Percentiles rank a stretch among this genome's conserved stretches.
Conservation (phyloP, 805 yeast genomes). For the Suhomyces sp. region DNA sequence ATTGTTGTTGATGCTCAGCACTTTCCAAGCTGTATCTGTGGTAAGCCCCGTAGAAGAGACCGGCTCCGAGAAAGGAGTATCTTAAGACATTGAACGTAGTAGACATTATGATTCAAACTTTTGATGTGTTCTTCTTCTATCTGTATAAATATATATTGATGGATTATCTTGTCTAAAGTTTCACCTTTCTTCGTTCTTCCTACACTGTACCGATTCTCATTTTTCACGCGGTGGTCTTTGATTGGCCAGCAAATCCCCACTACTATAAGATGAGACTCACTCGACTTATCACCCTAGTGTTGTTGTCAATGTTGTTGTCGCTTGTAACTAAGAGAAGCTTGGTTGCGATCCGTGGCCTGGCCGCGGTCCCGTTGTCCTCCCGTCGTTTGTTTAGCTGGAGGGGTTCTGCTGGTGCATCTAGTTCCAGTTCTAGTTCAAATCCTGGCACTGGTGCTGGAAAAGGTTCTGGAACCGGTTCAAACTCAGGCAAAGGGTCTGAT, state of each 20-base stretch:
- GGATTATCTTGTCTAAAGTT: no score
- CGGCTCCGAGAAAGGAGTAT: conserved; percentile 88
- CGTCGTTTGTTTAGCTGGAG: conserved; percentile 6
- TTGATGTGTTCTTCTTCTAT: neutral
- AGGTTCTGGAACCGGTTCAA: conserved; percentile 5
- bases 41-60: conserved; percentile 83
- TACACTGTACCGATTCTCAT: conserved; percentile 1
- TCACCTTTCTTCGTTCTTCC: conserved; percentile 1
- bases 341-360: conserved; percentile 1
- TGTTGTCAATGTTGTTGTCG: conserved; percentile 22
- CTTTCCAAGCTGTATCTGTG: conserved; percentile 72
- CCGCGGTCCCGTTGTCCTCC: neutral
- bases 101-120: conserved; percentile 24
- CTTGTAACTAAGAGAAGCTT: conserved; percentile 14
- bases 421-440: conserved; percentile 4
- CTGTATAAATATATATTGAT: no score
- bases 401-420: neutral
- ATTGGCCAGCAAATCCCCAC: conserved; percentile 2
- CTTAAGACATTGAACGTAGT: conserved; percentile 70
- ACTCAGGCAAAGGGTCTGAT: conserved; percentile 1
- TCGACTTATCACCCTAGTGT: conserved; percentile 7
- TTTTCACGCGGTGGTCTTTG: conserved; percentile 4
- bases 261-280: conserved; percentile 3
- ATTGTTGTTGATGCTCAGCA: conserved; percentile 58
- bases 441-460: neutral